phyloP scores from a whole-genome alignment of 345 rosid genomes.

The Corchorus olitorius region DNA sequence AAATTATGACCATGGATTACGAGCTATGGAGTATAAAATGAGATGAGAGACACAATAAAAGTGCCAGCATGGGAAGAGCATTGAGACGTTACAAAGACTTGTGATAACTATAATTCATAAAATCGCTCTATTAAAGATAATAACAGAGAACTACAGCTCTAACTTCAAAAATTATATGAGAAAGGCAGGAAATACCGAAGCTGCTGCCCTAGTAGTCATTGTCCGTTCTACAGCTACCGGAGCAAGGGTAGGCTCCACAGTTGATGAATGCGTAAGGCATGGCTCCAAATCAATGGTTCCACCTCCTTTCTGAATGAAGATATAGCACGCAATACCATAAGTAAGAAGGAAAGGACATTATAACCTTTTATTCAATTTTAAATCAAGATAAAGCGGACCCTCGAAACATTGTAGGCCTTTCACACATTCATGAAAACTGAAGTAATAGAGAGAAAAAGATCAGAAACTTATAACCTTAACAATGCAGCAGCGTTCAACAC shows the following conservation, averaged over 20 bases:
- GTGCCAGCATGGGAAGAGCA: not conserved
- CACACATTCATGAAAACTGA: not conserved
- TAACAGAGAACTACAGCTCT: not conserved
- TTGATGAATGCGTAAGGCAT: conserved; percentile 89
- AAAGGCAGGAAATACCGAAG: conserved; percentile 64
- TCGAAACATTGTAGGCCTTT: not conserved
- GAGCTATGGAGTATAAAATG: not conserved
- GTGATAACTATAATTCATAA: not conserved
- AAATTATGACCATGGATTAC: not conserved
- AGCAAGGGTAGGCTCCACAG: conserved; percentile 98
- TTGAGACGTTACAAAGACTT: not conserved
- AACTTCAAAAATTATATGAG: not conserved
- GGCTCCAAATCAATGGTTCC: conserved; percentile 96
- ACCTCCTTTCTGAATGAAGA: conserved; percentile 86
- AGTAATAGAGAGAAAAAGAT: conserved; percentile 4
- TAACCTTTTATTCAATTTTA: not conserved
- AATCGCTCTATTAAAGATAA: not conserved
- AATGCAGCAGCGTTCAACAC: conserved; percentile 94
- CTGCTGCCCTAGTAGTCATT: conserved; percentile 99
- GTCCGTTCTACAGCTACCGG: conserved; percentile 98
- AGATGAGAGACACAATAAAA: not conserved
- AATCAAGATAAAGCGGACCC: not conserved
- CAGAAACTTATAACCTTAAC: conserved; percentile 66
- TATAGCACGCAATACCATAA: conserved; percentile 5
- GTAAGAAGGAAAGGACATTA: not conserved